Evolutionary conservation across 345 rosid genomes (phyloP), one percentile per base, ranked within the genome.

Genomic region (Isatis tinctoria): DNA sequence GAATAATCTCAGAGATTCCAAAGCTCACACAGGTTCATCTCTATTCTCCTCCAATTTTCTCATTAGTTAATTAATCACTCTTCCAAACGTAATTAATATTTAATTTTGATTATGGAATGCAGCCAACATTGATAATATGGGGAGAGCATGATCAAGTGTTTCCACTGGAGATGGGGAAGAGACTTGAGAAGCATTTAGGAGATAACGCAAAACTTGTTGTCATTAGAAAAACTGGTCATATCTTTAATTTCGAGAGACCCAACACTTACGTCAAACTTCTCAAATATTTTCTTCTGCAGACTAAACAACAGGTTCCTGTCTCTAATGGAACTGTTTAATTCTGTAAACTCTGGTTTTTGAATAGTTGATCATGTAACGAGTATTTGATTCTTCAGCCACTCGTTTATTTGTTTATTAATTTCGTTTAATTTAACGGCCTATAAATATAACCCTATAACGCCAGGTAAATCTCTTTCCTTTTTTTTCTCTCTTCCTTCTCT

Each of bases 91-190:
- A 36, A 26, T 6, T 20, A 30, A 8, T n/a, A 7, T 18, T n/a
- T 8, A 3, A 10, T 0, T 27, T 5, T 18, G n/a, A 53, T 57
- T 33, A 33, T 8, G n/a, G 17, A 17, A 48, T 65, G 75, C 83
- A 90, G 96, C 92, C 85, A 12, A 83, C 93, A 17, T 40, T 87
- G 83, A 85, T 90, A 16, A 39, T 89, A 12, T 89, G 98, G 98
- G 98, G 96, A 75, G 90, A 93, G 67, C 64, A 85, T 39, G 98
- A 90, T 70, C 83, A 82, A 37, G 70, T 91, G 44, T 91, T 89
- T 4, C 92, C 92, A 10, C 8, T 91, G 61, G 94, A 80, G 59
- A 74, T 91, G 81, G 97, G 84, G 2, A 59, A 80, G 78, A 80
- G 96, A 61, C 81, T 93, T n/a, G 79, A 90, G 74, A 87, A 89